These are phyloP conservation scores for Epichloe uncinata DNA, from an alignment of 2,329 filamentous ascomycete species.

Conservation along the genomic window DNA sequence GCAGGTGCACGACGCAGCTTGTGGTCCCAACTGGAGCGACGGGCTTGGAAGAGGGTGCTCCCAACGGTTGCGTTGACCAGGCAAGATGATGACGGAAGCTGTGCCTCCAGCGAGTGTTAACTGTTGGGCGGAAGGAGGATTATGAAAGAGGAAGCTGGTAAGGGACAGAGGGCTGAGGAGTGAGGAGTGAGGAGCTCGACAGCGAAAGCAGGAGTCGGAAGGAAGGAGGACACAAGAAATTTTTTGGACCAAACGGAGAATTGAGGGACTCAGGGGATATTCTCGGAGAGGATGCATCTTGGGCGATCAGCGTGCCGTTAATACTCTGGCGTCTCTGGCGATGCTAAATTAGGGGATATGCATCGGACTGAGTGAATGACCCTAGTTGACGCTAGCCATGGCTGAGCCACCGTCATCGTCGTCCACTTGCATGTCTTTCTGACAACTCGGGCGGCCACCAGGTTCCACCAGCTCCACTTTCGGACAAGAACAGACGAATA, in stretches of 20 bases:
- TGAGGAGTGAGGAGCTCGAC: not conserved
- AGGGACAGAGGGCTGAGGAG: not conserved
- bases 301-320: not conserved
- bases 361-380: too few relatives aligned
- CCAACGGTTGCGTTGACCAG: not conserved
- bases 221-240: not conserved
- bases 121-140: not conserved
- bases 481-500: too few relatives aligned
- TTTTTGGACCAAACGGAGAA: not conserved
- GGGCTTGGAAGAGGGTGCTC: constrained; percentile 7
- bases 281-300: not conserved
- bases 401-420: too few relatives aligned
- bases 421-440: too few relatives aligned
- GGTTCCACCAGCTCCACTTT: too few relatives aligned
- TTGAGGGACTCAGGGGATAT: constrained; percentile 2
- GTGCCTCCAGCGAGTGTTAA: not conserved
- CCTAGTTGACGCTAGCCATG: too few relatives aligned
- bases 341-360: too few relatives aligned
- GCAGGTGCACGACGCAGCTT: not conserved
- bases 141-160: not conserved
- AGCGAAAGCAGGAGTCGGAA: not conserved
- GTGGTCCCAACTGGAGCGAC: not conserved
- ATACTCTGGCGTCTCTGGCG: not conserved
- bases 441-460: too few relatives aligned
- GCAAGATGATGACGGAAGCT: not conserved